Evolutionary conservation across 1,284 basidiomycete genomes (phyloP), one percentile per base, ranked within the genome.

Genomic region (Leccinum subspadiceum): DNA sequence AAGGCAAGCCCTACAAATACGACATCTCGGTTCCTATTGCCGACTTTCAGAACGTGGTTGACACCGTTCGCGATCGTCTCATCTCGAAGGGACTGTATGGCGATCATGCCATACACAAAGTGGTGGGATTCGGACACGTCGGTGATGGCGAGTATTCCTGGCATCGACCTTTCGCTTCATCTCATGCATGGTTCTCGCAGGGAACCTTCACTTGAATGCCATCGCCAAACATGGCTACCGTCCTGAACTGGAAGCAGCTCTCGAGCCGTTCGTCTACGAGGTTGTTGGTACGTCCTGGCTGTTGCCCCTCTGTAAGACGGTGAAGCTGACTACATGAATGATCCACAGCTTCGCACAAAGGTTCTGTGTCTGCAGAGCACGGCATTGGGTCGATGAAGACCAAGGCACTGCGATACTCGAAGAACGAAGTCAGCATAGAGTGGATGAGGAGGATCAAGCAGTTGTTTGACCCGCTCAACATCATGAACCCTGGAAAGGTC

Each of bases 1-100:
- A 94, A 72, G 97, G 97, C 51, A 94, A 94, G 66, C 89, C 92
- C 5, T 99, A 97, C 82, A 99, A 99, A 79, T 99, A 99, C 75
- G 97, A 99, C 70, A 84, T 99, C 46, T 96, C 93, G 17, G 86
- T 99, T 35, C 96, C 96, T 2, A 82, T 97, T 4, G 81, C 85
- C 20, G 84, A 88, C 67, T 99, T 99, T 84, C 91, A 98, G 78
- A 84, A 86, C 29, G 86, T 98, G 9, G 94, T 98, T 22, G 90
- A 96, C 68, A 79, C 82, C 48, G 90, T 96, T 55, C 81, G 92
- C 60, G 84, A 88, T 59, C 88, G 87, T 57, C 78, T 98, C 52
- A 76, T 81, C 37, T 84, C 86, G 39, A 85, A 88, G 64, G 94
- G 92, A 1, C 76, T 98, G 22, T 76, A 93, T 58, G 82, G 84